Conservation (phyloP, 23 red algal species). For the Gracilaria caudata region DNA sequence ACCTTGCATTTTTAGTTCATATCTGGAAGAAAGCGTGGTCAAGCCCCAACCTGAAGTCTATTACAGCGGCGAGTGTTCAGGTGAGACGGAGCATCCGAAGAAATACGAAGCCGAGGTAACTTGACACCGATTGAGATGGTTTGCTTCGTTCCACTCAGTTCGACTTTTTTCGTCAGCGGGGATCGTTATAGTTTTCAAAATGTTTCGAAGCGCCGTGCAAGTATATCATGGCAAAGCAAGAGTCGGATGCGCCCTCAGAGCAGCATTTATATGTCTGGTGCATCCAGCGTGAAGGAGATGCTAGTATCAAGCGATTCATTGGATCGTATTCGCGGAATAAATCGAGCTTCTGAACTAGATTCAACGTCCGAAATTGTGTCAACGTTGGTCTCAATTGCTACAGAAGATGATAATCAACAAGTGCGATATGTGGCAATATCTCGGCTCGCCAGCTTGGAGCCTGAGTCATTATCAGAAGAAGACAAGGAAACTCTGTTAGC, state of each 20-base stretch:
- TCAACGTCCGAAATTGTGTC: conserved; percentile 48
- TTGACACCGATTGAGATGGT: not conserved
- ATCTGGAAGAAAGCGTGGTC: no score
- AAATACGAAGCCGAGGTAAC: not conserved
- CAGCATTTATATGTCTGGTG: conserved; percentile 18
- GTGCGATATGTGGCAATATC: conserved; percentile 85
- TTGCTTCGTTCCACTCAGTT: conserved; percentile 4
- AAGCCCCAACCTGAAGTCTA: no score
- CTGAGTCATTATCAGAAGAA: conserved; percentile 30
- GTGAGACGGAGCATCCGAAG: no score
- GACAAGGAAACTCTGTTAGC: conserved; percentile 44
- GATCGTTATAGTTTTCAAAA: not conserved
- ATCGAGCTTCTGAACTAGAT: conserved; percentile 26
- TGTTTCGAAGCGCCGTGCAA: not conserved
- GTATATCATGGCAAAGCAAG: not conserved
- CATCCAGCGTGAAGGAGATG: conserved; percentile 17
- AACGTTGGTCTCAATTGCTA: conserved; percentile 48
- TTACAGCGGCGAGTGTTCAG: no score
- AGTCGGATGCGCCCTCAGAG: conserved; percentile 4
- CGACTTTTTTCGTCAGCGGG: not conserved
- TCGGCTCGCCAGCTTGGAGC: conserved; percentile 56
- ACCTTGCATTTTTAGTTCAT: no score
- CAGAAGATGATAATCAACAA: conserved; percentile 71
- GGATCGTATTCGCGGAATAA: conserved; percentile 69
- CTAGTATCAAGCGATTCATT: conserved; percentile 57